Evolutionary conservation across 2,329 filamentous ascomycete genomes (phyloP).

Genomic region (Aspergillus chevalieri): DNA sequence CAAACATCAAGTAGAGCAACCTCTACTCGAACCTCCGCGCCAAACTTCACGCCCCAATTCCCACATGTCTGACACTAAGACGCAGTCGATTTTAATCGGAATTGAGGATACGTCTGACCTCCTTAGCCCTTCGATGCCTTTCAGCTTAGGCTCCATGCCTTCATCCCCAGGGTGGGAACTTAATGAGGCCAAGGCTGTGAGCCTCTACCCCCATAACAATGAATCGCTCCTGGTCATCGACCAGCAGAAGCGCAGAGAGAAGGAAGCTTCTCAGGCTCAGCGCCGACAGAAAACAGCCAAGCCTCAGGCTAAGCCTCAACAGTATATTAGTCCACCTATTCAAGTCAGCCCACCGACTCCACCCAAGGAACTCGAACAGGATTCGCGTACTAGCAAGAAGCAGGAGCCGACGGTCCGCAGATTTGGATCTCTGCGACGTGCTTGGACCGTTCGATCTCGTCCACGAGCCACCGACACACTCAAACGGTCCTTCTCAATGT

Average conservation of each 20-base stretch:
- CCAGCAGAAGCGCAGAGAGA: constrained; percentile 27
- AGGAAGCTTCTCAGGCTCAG: background rate
- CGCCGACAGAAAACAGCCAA: too few relatives aligned
- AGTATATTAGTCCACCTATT: constrained; percentile 52
- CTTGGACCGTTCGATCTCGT: constrained; percentile 30
- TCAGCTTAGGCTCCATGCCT: constrained; percentile 43
- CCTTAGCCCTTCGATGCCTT: constrained; percentile 44
- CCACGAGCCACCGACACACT: constrained; percentile 37
- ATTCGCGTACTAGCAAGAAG: background rate
- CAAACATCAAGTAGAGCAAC: constrained; percentile 13
- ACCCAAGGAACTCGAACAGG: constrained; percentile 3
- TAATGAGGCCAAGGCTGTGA: constrained; percentile 56
- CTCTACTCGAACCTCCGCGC: constrained; percentile 16
- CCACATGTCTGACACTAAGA: constrained; percentile 16
- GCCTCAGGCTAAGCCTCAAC: constrained; percentile 47
- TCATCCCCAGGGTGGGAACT: constrained; percentile 52
- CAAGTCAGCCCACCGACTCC: constrained; percentile 53
- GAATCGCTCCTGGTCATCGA: constrained; percentile 60
- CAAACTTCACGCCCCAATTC: constrained; percentile 9
- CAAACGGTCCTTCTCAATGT: constrained; percentile 34
- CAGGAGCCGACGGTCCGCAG: constrained; percentile 18
- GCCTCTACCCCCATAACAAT: constrained; percentile 59
- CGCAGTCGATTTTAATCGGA: constrained; percentile 31
- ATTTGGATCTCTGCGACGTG: constrained; percentile 33
- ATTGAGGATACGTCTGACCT: constrained; percentile 35